Conservation (phyloP, 2,329 filamentous ascomycete species). For the Aspergillus niger region DNA sequence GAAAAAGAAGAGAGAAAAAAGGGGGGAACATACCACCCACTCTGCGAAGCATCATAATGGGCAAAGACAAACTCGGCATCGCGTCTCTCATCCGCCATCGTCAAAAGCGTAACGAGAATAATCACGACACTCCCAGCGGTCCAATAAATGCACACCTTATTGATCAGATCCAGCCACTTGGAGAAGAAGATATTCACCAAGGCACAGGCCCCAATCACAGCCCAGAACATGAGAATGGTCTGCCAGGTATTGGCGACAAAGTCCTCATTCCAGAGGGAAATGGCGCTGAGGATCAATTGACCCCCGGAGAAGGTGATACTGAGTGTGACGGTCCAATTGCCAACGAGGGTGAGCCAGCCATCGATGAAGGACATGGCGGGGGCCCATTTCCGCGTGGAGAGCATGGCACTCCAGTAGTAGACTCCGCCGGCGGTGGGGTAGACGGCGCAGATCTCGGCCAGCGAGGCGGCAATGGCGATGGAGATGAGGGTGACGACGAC, state of each 20-base stretch:
- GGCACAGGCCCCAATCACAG: slow-evolving; percentile 66
- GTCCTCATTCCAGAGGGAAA: slow-evolving; percentile 69
- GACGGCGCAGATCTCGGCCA: slow-evolving; percentile 70
- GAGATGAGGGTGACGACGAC: slow-evolving; percentile 66
- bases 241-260: slow-evolving; percentile 69
- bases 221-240: slow-evolving; percentile 72
- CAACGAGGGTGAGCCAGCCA: slow-evolving; percentile 71
- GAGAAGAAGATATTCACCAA: slow-evolving; percentile 66
- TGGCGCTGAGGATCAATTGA: slow-evolving; percentile 67
- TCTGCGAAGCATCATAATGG: slow-evolving; percentile 66
- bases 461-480: slow-evolving; percentile 63
- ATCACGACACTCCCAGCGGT: slow-evolving; percentile 67
- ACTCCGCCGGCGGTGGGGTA: slow-evolving; percentile 70
- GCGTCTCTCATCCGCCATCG: slow-evolving; percentile 60
- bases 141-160: slow-evolving; percentile 74
- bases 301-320: slow-evolving; percentile 74
- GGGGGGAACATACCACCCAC: slow-evolving; percentile 58
- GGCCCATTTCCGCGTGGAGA: slow-evolving; percentile 65
- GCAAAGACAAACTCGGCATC: slow-evolving; percentile 66
- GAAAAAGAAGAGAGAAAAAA: background rate
- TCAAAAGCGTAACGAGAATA: slow-evolving; percentile 64
- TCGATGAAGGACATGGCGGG: slow-evolving; percentile 70
- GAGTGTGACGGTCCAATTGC: slow-evolving; percentile 70
- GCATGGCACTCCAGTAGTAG: slow-evolving; percentile 72
- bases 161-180: slow-evolving; percentile 66